A percentile compares a stretch with the other conserved stretches of the same genome.
Conservation (phyloP, 2,329 filamentous ascomycete species). For the Tolypocladium ovalisporum region DNA sequence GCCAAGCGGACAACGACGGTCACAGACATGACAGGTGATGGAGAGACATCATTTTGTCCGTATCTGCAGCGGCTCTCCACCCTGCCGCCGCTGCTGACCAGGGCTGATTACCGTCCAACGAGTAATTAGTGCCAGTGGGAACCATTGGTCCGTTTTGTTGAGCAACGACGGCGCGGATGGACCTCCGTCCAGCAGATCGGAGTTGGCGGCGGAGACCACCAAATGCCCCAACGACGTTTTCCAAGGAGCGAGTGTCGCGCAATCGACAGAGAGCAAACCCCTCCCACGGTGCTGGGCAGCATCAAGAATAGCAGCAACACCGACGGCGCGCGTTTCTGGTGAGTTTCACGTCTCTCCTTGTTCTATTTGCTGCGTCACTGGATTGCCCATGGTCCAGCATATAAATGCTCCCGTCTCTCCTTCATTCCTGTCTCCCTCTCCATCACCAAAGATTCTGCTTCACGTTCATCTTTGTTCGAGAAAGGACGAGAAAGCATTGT, state of each 20-base stretch:
- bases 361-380: not conserved
- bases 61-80: not conserved
- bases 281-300: not conserved
- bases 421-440: not conserved
- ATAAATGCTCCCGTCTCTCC: not conserved
- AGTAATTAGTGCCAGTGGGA: not conserved
- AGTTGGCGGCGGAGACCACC: not conserved
- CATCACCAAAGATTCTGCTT: not conserved
- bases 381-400: not conserved
- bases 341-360: not conserved
- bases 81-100: not conserved
- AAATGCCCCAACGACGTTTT: not conserved
- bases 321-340: not conserved
- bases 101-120: not conserved
- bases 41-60: not conserved
- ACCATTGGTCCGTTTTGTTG: not conserved
- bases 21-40: not conserved
- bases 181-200: not conserved
- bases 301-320: not conserved
- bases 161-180: not conserved
- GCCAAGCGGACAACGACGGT: not conserved
- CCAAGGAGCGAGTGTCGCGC: not conserved
- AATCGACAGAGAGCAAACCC: not conserved
- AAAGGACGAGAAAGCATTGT: too few relatives aligned
- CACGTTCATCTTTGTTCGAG: not conserved